These are phyloP conservation scores for Fagopyrum homotropicum DNA, from an alignment of 148 eudicot genomes.

Conservation along the genomic window DNA sequence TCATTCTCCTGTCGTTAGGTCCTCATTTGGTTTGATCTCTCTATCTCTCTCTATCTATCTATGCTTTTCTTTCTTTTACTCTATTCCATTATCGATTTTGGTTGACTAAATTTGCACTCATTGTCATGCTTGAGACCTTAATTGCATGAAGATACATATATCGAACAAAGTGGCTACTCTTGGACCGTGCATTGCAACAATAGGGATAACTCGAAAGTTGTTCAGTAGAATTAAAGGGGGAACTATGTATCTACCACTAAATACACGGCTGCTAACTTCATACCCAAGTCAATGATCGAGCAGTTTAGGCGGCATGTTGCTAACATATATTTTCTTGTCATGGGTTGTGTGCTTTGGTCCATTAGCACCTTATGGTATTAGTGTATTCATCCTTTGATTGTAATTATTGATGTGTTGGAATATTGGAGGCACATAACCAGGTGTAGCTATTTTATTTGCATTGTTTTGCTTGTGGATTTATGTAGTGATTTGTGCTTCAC, in stretches of 20 bases:
- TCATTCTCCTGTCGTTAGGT: no score
- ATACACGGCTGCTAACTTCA: conserved; percentile 65
- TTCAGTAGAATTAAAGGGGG: conserved; percentile 37
- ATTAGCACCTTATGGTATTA: conserved; percentile 68
- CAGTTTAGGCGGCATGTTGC: conserved; percentile 82
- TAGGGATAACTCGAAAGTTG: conserved; percentile 53
- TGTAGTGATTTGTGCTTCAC: neutral
- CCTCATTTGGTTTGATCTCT: no score
- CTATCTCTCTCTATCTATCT: no score
- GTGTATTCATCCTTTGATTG: conserved; percentile 63
- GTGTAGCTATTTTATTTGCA: conserved; percentile 23
- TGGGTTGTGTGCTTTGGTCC: conserved; percentile 76
- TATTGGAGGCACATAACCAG: conserved; percentile 94
- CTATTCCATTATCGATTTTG: conserved; percentile 15
- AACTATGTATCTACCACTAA: conserved; percentile 93
- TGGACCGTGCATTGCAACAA: conserved; percentile 88
- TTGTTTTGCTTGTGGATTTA: neutral
- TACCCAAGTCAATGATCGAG: conserved; percentile 92
- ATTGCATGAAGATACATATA: conserved; percentile 44
- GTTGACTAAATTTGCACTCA: conserved; percentile 53
- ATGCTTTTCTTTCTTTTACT: no score
- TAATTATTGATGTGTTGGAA: conserved; percentile 82
- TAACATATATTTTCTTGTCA: conserved; percentile 74
- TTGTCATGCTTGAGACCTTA: conserved; percentile 53
- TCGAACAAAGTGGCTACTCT: conserved; percentile 77